Evolutionary conservation across 768 basidiomycete species (phyloP), one percentile per base, ranked within the genome.

Genomic region (Pluteus cervinus): DNA sequence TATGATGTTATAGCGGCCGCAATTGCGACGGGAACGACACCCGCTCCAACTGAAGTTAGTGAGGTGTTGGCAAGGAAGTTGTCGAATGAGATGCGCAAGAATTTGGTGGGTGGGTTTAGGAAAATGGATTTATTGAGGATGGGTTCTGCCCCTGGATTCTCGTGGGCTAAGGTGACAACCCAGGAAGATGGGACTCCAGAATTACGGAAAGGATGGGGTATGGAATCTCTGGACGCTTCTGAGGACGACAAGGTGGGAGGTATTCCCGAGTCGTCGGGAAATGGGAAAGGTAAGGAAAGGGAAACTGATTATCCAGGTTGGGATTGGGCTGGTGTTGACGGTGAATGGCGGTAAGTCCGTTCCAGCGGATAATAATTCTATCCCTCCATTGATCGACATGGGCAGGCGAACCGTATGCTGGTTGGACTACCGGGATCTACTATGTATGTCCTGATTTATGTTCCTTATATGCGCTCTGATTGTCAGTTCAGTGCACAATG

Each of bases 241-340:
- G n/a, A n/a, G n/a, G n/a, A n/a, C n/a, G n/a, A n/a, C n/a, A n/a
- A n/a, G n/a, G n/a, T n/a, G n/a, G n/a, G n/a, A n/a, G n/a, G n/a
- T n/a, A n/a, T n/a, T n/a, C n/a, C n/a, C n/a, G 21, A 16, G 16
- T 14, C 24, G 11, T 4, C 18, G 17, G 26, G 35, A 17, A 24
- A 23, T 33, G 3, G 28, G 10, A 18, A 15, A 23, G 32, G 29
- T 28, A 34, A 36, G 30, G 31, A 14, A 50, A 46, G 17, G 46
- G 54, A 10, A 58, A 56, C 24, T 47, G 46, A 7, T 51, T 47
- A 33, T 5, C 47, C 51, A 4, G 75, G 75, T 4, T 76, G 73
- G 73, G 75, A 77, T 47, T 79, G 77, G 76, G 76, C 75, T 1
- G 76, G 73, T 6, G 71, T 67, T 2, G 51, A 61, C 29, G 76